Evolutionary conservation across 2,329 filamentous ascomycete species (phyloP).

Genomic region (Colletotrichum sp.): DNA sequence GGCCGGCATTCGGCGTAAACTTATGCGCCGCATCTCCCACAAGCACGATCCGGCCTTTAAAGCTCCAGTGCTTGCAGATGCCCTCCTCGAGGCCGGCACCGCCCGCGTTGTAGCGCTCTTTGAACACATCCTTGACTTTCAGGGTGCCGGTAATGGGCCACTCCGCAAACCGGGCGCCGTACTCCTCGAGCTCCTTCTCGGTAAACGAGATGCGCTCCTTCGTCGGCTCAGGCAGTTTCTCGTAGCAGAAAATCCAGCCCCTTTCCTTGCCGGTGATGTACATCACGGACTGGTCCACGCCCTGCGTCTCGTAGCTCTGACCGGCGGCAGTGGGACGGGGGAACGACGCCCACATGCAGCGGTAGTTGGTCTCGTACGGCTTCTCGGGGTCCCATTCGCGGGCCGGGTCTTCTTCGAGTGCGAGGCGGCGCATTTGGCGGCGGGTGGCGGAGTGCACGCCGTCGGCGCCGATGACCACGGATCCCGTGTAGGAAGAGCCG

Average conservation of each 20-base stretch:
- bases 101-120: constrained; percentile 26
- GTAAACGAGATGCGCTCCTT: constrained; percentile 29
- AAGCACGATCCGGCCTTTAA: constrained; percentile 37
- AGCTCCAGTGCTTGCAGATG: constrained; percentile 38
- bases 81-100: constrained; percentile 42
- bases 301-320: constrained; percentile 34
- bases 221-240: constrained; percentile 31
- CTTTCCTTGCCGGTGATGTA: constrained; percentile 31
- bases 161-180: constrained; percentile 29
- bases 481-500: constrained; percentile 34
- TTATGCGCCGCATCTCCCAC: constrained; percentile 43
- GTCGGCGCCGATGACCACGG: constrained; percentile 47
- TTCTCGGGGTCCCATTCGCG: constrained; percentile 9
- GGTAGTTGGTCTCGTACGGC: constrained; percentile 30
- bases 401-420: constrained; percentile 21
- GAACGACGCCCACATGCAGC: constrained; percentile 38
- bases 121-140: constrained; percentile 34
- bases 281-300: constrained; percentile 29
- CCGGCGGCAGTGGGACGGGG: constrained; percentile 27
- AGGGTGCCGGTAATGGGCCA: constrained; percentile 28
- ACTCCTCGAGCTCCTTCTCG: constrained; percentile 27
- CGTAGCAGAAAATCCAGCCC: constrained; percentile 37
- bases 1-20: constrained; percentile 38
- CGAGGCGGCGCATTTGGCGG: constrained; percentile 35
- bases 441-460: constrained; percentile 45